Evolutionary conservation across 495 filamentous ascomycete species (phyloP).

Genomic region (Aspergillus affinis): DNA sequence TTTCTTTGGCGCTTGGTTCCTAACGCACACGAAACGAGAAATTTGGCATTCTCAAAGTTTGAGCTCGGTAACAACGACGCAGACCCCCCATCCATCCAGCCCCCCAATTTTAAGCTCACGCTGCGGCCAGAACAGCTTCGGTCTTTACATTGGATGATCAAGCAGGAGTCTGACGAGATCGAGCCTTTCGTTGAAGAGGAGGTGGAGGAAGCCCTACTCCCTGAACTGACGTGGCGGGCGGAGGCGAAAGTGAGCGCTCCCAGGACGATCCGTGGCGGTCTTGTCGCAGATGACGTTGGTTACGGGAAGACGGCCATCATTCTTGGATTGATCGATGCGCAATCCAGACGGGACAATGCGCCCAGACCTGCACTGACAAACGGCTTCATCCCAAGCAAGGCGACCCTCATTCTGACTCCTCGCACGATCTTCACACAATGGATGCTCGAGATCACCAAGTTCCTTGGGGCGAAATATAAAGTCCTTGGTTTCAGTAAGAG

Average conservation of each 20-base stretch:
- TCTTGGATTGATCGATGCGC: slow-evolving; percentile 61
- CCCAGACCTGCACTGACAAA: slow-evolving; percentile 6
- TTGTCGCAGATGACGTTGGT: slow-evolving; percentile 74
- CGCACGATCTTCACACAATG: slow-evolving; percentile 65
- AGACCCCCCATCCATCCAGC: slow-evolving; percentile 35
- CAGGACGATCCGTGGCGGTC: slow-evolving; percentile 59
- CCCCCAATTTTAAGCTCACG: slow-evolving; percentile 39
- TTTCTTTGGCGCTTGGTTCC: slow-evolving; percentile 54
- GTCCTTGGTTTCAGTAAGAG: slow-evolving; percentile 42
- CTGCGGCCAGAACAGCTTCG: slow-evolving; percentile 56
- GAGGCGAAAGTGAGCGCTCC: slow-evolving; percentile 49
- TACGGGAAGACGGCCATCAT: slow-evolving; percentile 82
- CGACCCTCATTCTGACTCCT: slow-evolving; percentile 71
- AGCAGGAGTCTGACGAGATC: slow-evolving; percentile 51
- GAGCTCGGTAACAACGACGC: slow-evolving; percentile 43
- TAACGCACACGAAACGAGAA: slow-evolving; percentile 38
- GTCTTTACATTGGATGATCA: slow-evolving; percentile 66
- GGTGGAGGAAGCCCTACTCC: slow-evolving; percentile 63
- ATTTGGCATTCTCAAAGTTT: slow-evolving; percentile 35
- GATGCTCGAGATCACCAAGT: slow-evolving; percentile 59
- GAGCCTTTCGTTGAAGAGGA: slow-evolving; percentile 61
- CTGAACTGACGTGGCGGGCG: slow-evolving; percentile 59
- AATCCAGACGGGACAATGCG: slow-evolving; percentile 25
- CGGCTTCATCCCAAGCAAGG: slow-evolving; percentile 53
- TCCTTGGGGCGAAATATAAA: slow-evolving; percentile 43